Evolutionary conservation across 2,329 filamentous ascomycete genomes (phyloP).

Genomic region (Colletotrichum sp.): DNA sequence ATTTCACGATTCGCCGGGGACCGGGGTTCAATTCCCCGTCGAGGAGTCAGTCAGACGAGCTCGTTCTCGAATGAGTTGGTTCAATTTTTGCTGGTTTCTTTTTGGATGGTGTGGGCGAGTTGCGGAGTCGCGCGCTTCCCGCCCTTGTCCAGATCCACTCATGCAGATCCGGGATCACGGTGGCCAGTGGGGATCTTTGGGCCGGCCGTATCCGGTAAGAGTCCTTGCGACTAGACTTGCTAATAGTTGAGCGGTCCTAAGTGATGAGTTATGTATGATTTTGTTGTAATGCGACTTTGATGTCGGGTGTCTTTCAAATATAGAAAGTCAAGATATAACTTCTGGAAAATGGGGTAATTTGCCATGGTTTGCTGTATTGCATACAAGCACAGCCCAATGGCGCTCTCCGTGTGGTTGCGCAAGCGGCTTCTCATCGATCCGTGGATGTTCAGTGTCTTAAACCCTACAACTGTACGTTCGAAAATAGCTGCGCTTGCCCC

Average conservation of each 20-base stretch:
- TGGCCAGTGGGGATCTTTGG: neutral
- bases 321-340: neutral
- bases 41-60: no score
- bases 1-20: neutral
- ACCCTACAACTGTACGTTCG: no score
- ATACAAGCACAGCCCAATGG: neutral
- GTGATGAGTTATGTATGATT: neutral
- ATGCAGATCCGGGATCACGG: neutral
- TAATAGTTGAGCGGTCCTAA: neutral
- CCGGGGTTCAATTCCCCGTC: neutral
- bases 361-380: neutral
- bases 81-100: neutral
- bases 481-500: no score
- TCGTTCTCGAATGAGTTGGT: no score
- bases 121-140: neutral
- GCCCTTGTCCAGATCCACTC: neutral
- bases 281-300: neutral
- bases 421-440: no score
- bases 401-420: no score
- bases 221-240: neutral
- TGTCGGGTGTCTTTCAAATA: neutral
- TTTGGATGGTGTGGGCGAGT: neutral
- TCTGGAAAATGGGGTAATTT: neutral
- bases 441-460: no score
- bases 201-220: neutral